These are phyloP conservation scores for Pseudoscleropodium purum DNA, from an alignment of 225 moss, liverwort and hornwort species.

Conservation along the genomic window DNA sequence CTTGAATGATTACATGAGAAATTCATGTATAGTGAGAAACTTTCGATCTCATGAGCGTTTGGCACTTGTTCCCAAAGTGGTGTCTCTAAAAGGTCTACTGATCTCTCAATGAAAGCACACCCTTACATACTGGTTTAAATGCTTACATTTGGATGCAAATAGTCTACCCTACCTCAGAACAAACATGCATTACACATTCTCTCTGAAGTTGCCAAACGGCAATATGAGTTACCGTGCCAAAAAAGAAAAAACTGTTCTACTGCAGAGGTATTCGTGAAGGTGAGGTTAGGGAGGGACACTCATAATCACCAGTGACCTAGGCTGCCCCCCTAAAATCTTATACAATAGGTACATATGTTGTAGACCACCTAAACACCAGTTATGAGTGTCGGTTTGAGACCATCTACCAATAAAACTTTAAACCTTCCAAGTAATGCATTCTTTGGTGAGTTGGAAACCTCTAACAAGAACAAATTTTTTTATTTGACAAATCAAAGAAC, in stretches of 20 bases:
- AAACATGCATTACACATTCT: not conserved
- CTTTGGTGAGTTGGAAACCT: not conserved
- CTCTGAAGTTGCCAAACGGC: not conserved
- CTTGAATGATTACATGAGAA: not conserved
- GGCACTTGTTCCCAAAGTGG: not conserved
- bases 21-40: not conserved
- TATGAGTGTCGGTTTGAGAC: not conserved
- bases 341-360: not conserved
- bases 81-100: not conserved
- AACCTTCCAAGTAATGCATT: not conserved
- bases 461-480: not conserved
- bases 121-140: not conserved
- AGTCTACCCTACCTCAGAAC: not conserved
- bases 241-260: not conserved
- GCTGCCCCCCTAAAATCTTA: not conserved
- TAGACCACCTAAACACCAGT: not conserved
- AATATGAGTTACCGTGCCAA: not conserved
- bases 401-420: not conserved
- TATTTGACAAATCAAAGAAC: not conserved
- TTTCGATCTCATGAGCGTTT: not conserved
- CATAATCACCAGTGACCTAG: not conserved
- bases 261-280: not conserved
- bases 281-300: not conserved
- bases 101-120: not conserved
- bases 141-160: not conserved